Percentiles rank a stretch among this genome's conserved stretches.
Evolutionary conservation across 371 early-diverging fungal species (phyloP).

Genomic region (Mucor lusitanicus): DNA sequence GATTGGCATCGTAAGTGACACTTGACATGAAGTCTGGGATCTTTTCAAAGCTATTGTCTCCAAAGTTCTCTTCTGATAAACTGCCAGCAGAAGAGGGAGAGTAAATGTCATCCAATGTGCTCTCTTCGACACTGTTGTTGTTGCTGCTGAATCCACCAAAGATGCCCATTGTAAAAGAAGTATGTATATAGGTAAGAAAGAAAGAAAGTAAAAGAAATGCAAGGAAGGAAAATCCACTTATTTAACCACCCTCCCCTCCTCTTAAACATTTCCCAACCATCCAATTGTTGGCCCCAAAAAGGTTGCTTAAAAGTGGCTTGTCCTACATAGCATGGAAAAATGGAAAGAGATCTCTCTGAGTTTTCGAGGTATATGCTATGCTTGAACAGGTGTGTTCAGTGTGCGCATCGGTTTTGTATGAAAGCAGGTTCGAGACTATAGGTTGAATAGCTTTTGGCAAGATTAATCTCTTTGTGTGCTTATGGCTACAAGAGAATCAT

Average conservation of each 20-base stretch:
- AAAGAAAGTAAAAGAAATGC: conserved; percentile 9
- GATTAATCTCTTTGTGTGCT: too few species aligned
- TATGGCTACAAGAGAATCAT: too few species aligned
- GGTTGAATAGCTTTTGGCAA: too few species aligned
- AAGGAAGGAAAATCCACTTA: not conserved
- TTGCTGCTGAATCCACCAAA: conserved; percentile 13
- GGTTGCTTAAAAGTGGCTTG: not conserved
- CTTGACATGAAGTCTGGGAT: conserved; percentile 59
- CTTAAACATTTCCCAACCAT: not conserved
- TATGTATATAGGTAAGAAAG: not conserved
- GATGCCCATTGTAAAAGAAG: conserved; percentile 13
- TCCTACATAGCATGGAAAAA: not conserved
- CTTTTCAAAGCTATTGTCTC: conserved; percentile 49
- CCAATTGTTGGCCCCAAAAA: not conserved
- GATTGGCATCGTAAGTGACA: conserved; percentile 50
- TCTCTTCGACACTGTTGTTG: not conserved
- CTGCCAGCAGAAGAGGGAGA: conserved; percentile 30
- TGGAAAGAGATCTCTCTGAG: not conserved
- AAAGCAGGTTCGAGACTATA: too few species aligned
- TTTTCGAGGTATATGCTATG: too few species aligned
- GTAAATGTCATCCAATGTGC: conserved; percentile 28
- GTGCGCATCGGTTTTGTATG: too few species aligned
- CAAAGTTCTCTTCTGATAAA: conserved; percentile 17
- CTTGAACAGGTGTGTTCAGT: too few species aligned
- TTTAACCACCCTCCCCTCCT: not conserved